A percentile compares a stretch with the other conserved stretches of the same genome.
Evolutionary conservation across 495 filamentous ascomycete species (phyloP).

Genomic region (Chaetomium fimeti): DNA sequence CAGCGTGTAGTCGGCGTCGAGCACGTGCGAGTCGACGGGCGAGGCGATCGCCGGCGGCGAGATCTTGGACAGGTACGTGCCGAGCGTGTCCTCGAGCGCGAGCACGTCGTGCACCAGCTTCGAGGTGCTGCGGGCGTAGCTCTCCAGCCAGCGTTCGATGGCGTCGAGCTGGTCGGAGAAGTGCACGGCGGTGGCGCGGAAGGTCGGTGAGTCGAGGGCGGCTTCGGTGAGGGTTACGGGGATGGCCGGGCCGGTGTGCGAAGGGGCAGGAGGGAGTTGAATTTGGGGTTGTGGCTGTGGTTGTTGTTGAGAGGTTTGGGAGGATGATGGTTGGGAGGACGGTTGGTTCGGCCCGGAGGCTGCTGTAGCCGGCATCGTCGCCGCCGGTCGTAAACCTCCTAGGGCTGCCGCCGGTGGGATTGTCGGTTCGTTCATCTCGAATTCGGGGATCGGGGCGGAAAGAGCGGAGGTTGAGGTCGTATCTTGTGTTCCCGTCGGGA

Average conservation of each 20-base stretch:
- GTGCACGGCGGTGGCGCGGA: conserved; percentile 82
- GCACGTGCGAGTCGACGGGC: conserved; percentile 64
- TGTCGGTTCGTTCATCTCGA: conserved; percentile 21
- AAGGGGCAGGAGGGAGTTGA: background rate
- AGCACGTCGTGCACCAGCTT: conserved; percentile 74
- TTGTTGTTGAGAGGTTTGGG: conserved; percentile 8
- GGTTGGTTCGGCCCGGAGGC: background rate
- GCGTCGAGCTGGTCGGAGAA: conserved; percentile 89
- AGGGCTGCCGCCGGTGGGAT: conserved; percentile 21
- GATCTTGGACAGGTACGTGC: conserved; percentile 68
- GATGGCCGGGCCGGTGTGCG: conserved; percentile 42
- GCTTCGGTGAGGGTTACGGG: conserved; percentile 94
- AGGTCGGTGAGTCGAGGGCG: conserved; percentile 91
- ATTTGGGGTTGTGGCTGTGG: background rate
- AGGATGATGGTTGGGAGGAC: conserved; percentile 14
- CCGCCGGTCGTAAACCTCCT: conserved; percentile 5
- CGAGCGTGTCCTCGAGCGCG: conserved; percentile 66
- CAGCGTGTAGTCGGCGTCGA: conserved; percentile 94
- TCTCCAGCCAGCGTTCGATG: conserved; percentile 91
- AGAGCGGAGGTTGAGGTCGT: background rate
- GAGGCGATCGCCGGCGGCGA: conserved; percentile 70
- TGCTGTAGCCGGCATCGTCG: conserved; percentile 8
- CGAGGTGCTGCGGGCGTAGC: conserved; percentile 72
- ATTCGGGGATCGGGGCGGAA: background rate
- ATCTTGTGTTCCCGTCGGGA: background rate